Evolutionary conservation across 2,329 filamentous ascomycete genomes (phyloP).

Genomic region (Venturia oleaginea): DNA sequence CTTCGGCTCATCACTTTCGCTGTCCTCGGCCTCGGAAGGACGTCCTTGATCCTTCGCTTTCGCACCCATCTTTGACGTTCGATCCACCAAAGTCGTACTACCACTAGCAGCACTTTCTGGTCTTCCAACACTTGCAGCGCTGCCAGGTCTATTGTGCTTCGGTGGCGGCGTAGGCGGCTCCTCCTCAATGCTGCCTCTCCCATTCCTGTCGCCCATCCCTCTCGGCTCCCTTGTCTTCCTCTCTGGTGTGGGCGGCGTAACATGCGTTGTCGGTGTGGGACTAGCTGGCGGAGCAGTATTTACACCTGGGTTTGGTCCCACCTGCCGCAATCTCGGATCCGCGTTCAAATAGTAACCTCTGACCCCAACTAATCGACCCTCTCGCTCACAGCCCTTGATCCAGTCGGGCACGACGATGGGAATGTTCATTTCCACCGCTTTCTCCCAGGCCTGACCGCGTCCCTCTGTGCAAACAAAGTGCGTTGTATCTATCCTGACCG

Average conservation of each 20-base stretch:
- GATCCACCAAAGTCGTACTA: constrained; percentile 10
- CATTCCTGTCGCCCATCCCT: constrained; percentile 12
- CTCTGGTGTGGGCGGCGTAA: constrained; percentile 44
- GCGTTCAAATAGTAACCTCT: constrained; percentile 95
- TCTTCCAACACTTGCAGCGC: background rate
- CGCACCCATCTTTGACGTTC: background rate
- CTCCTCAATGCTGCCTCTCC: constrained; percentile 4
- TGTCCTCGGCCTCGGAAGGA: background rate
- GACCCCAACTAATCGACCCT: constrained; percentile 85
- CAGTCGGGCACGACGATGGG: constrained; percentile 94
- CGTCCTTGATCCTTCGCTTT: background rate
- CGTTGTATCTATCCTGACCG: constrained; percentile 90
- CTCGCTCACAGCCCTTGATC: constrained; percentile 92
- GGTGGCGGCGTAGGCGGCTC: constrained; percentile 22
- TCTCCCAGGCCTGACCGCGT: constrained; percentile 83
- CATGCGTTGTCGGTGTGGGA: constrained; percentile 35
- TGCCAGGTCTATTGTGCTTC: constrained; percentile 16
- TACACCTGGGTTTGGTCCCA: constrained; percentile 29
- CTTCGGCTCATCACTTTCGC: background rate
- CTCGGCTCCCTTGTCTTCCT: constrained; percentile 16
- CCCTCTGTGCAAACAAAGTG: constrained; percentile 97
- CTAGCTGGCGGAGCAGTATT: constrained; percentile 14
- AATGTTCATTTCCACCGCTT: constrained; percentile 95
- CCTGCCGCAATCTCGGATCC: constrained; percentile 53
- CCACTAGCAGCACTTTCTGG: constrained; percentile 3